phyloP scores from a whole-genome alignment of 139 green algal species.

The Micractinium sp. region DNA sequence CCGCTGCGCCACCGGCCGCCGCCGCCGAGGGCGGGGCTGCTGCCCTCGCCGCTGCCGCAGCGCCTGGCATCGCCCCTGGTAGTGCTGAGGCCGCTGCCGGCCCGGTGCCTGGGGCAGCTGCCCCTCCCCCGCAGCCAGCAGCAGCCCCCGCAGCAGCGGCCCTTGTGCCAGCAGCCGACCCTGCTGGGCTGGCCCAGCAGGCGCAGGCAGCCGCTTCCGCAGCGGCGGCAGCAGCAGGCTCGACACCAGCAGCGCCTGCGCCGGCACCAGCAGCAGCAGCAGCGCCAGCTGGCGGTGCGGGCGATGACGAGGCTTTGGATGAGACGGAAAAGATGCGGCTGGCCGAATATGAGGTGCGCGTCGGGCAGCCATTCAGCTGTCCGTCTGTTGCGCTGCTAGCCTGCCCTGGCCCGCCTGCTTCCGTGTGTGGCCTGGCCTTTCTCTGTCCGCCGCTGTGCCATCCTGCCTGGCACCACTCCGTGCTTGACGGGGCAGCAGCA shows the following conservation, averaged over 20 bases:
- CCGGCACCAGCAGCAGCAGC: neutral
- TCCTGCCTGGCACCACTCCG: too few relatives aligned
- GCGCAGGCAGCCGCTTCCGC: neutral
- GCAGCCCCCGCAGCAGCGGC: neutral
- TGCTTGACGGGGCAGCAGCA: too few relatives aligned
- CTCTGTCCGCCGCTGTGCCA: too few relatives aligned
- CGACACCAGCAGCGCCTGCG: too few relatives aligned
- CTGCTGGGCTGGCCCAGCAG: neutral
- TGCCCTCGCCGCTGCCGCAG: neutral
- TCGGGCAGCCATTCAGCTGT: neutral
- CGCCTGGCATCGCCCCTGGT: neutral
- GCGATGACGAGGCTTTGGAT: slow-evolving; percentile 5
- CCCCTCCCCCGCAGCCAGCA: neutral
- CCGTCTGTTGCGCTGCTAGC: too few relatives aligned
- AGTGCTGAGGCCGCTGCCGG: neutral
- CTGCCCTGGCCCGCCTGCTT: too few relatives aligned
- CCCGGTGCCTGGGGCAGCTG: too few relatives aligned
- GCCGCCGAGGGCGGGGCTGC: neutral
- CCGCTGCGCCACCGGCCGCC: neutral
- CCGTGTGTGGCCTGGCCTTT: too few relatives aligned
- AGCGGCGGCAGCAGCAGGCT: slow-evolving; percentile 5
- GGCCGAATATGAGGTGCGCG: slow-evolving; percentile 12
- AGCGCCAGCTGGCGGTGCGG: neutral
- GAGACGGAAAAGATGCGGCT: slow-evolving; percentile 3
- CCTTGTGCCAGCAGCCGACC: too few relatives aligned